These are phyloP conservation scores for Pestalotiopsis sp. DNA, from an alignment of 2,329 filamentous ascomycete species.

Conservation along the genomic window DNA sequence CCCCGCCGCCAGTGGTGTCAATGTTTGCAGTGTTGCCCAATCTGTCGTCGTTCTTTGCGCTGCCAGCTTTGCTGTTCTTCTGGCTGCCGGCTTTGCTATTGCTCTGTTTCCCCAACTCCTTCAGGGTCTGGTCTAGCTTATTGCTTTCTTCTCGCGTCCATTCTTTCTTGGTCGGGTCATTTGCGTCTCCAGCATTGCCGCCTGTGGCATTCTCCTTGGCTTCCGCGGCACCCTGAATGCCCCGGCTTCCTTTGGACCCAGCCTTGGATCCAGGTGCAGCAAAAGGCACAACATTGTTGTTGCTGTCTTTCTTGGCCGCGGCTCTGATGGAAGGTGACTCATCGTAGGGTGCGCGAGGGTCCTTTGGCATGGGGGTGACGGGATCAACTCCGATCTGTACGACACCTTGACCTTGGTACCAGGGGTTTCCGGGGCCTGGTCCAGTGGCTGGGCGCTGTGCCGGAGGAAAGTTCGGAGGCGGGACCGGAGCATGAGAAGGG, in stretches of 20 bases:
- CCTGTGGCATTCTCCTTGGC: background rate
- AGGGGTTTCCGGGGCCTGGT: constrained; percentile 13
- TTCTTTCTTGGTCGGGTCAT: background rate
- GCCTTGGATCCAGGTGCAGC: background rate
- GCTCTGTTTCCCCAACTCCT: background rate
- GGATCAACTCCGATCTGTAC: constrained; percentile 9
- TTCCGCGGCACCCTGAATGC: constrained; percentile 9
- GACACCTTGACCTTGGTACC: constrained; percentile 23
- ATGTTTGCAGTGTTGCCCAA: constrained; percentile 9
- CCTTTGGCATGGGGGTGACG: background rate
- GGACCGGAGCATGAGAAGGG: background rate
- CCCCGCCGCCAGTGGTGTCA: background rate
- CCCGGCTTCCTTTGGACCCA: background rate
- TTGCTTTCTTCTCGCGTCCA: constrained; percentile 1
- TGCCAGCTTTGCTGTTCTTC: constrained; percentile 1
- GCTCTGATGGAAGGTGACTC: constrained; percentile 5
- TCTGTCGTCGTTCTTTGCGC: constrained; percentile 8
- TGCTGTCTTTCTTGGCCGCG: constrained; percentile 1
- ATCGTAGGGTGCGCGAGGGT: background rate
- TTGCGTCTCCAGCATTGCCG: background rate
- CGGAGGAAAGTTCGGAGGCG: constrained; percentile 1
- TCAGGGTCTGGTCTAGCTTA: background rate
- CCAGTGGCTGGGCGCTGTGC: constrained; percentile 7
- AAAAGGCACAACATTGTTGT: constrained; percentile 7
- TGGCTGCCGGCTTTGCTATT: background rate